Base-by-base conservation (phyloP, 352 stramenopile genomes). In the Phytophthora uliginosa region DNA sequence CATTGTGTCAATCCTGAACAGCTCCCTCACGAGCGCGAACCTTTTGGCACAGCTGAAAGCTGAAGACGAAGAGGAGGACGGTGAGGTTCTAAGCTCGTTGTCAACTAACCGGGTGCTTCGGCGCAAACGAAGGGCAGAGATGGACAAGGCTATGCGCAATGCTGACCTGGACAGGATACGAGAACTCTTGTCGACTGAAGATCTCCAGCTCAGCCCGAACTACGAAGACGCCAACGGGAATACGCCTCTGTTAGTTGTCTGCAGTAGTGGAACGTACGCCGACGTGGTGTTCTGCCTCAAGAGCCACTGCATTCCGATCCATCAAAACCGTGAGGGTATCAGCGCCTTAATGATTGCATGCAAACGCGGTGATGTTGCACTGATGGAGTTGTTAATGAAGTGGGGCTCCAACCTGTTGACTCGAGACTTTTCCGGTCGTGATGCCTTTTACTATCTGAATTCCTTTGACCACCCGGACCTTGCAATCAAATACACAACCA, bases 301-400 rank as follows among this genome's bases (percentile, higher is more conserved):
- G 31, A 57, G 58, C 10, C 75, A 84, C 33, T 86, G 82, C 57
- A 81, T 81, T 20, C 59, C 81, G 7, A 80, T 68, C 0, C 81
- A 90, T 26, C 74, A 81, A 57, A 93, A 92, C 45, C 74, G 81
- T 4, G 28, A 76, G 3, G 86, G 84, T 1, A 24, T 82, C 17
- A 90, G 63, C 40, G 75, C 77, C 9, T 59, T 93, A 24, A 90
- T 90, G 69, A 54, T 69, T 10, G 81, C 77, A 10, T 82, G 75
- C 17, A 87, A 87, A 50, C 78, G 76, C 38, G 84, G 77, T 20
- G 71, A 90, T 40, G 22, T 47, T 1, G 40, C 59, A 8, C 71
- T 90, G 20, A 69, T 93, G 4, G 42, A 76, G 22, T 24, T 90
- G 17, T 63, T 93, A 22, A 55, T 88, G 7, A 57, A 71, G 2